Base-by-base conservation (phyloP, 768 basidiomycete genomes). In the Pleurotus pulmonarius region DNA sequence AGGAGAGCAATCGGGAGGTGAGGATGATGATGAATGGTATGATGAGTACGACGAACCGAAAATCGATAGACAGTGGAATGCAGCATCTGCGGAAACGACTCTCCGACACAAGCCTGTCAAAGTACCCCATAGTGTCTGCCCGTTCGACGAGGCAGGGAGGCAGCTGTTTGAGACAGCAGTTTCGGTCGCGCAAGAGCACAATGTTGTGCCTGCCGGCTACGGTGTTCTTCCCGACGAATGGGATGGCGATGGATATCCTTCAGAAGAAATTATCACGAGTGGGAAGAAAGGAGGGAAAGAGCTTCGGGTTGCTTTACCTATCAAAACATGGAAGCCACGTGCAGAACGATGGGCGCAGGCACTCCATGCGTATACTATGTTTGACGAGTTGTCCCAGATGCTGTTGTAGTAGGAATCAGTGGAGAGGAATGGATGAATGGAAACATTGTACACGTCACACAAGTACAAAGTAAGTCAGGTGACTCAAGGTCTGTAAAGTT, bases 201-300 rank as follows among this genome's bases (percentile, higher is more conserved):
- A 48, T 1, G 16, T 56, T n/a, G 56, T 59, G 0, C 64, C 62
- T 3, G 34, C 44, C 8, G 34, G 58, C 1, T 64, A 63, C 52
- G 49, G 59, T 4, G 43, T 68, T 4, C 56, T 44, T 2, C 47
- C 59, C 12, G 44, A 25, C 1, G 65, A 69, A 41, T 63, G 63
- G 65, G 59, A 52, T 3, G 20, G 1, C 0, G 59, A 54, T 3
- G 9, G 40, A 5, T 64, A 65, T 15, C 60, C 58, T 0, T 1
- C 26, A 22, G 18, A 37, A 4, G 59, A 64, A 51, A 38, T 49
- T 8, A 26, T 64, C 25, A 56, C 34, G 46, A 29, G 24, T 11
- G 60, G 60, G 24, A 38, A 49, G 29, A 18, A 9, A 1, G 45
- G 62, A 5, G 24, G 11, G 38, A 61, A 60, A 34, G 49, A 46